phyloP scores from a whole-genome alignment of 2,329 filamentous ascomycete genomes.

The Aspergillus glaucus region DNA sequence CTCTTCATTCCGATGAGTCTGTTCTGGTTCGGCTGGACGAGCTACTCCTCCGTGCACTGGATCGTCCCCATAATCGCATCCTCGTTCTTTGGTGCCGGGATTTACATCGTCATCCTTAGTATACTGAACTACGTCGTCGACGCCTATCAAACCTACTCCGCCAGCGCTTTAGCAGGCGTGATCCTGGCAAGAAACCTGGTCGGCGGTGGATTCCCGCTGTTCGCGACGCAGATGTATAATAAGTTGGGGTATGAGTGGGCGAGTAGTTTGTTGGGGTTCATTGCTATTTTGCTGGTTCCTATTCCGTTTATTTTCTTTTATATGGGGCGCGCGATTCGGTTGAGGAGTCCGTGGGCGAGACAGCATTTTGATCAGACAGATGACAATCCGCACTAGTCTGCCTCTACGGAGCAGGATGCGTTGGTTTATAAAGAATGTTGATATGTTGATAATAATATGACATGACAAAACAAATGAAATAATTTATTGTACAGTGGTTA shows the following conservation, averaged over 20 bases:
- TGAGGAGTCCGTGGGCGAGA: constrained; percentile 23
- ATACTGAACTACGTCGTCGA: constrained; percentile 71
- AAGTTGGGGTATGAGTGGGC: constrained; percentile 33
- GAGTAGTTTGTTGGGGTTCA: constrained; percentile 31
- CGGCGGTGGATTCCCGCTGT: constrained; percentile 27
- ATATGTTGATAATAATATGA: background rate
- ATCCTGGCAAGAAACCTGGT: constrained; percentile 63
- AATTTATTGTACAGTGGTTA: background rate
- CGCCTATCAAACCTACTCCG: constrained; percentile 64
- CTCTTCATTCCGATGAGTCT: constrained; percentile 59
- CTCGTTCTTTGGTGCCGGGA: constrained; percentile 62
- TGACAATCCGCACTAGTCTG: constrained; percentile 17
- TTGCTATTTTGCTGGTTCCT: constrained; percentile 31
- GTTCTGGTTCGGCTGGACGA: constrained; percentile 63
- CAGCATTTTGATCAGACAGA: constrained; percentile 24
- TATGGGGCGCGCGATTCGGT: constrained; percentile 23
- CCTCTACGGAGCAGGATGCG: background rate
- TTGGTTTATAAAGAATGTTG: background rate
- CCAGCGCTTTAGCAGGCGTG: constrained; percentile 68
- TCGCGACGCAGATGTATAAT: constrained; percentile 32
- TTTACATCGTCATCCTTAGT: constrained; percentile 66
- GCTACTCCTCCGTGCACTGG: constrained; percentile 57
- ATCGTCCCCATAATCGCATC: constrained; percentile 61
- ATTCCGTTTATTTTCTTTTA: constrained; percentile 37
- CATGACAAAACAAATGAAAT: background rate